Base-by-base conservation (phyloP, 768 basidiomycete genomes). In the Tulasnella sp. region DNA sequence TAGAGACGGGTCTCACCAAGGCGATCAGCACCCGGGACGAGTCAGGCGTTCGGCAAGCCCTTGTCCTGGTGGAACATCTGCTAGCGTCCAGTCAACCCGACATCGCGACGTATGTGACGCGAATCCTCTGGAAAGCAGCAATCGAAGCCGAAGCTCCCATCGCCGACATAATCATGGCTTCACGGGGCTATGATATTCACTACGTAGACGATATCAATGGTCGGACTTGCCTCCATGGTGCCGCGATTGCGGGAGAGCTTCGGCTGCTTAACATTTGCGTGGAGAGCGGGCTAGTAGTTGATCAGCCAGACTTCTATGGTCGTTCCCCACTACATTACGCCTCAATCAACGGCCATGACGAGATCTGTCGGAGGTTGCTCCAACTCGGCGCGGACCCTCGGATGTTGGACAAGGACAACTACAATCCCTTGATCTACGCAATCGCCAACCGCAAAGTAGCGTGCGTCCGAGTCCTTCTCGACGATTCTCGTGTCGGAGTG, bases 161-260 rank as follows among this genome's bases (percentile, higher is more conserved):
- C 61, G 91, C 89, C 26, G 91, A 94, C 82, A 85, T 94, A 73
- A 92, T 95, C 70, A 85, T 96, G 39, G 85, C 90, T 42, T 89
- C 91, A 35, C 85, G 85, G 18, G 90, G 91, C 0, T 94, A 98
- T 83, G 94, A 98, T 84, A 99, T 95, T 83, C 87, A 88, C 70
- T 98, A 95, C 82, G 88, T 98, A 70, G 98, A 99, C 83, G 96
- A 98, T 81, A 99, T 99, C 86, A 99, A 98, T 83, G 94, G 93
- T 57, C 90, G 98, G 46, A 96, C 93, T 3, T 95, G 94, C 80
- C 88, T 99, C 29, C 98, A 99, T 82, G 94, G 96, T 83, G 94
- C 96, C 2, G 92, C 96, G 20, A 94, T 95, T 73, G 90, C 92
- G 16, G 97, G 98, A 2, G 87, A 89, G 16, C 84, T 91, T 29